Evolutionary conservation across 2,329 filamentous ascomycete genomes (phyloP).

Genomic region (Lecanicillium sp.): DNA sequence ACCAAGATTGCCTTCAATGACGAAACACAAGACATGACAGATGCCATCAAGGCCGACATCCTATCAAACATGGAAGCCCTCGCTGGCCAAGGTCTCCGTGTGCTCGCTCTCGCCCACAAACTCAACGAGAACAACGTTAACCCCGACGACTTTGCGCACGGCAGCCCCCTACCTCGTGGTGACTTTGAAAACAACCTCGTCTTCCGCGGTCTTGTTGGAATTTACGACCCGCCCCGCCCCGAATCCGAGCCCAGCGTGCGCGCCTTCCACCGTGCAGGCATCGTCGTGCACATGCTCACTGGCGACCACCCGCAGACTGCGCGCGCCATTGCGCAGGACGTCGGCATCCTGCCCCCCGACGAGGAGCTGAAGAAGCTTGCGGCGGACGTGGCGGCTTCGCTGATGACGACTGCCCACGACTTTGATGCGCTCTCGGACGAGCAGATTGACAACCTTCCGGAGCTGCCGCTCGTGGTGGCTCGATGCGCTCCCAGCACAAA

Average conservation of each 20-base stretch:
- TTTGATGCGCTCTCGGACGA: constrained; percentile 57
- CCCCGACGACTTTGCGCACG: constrained; percentile 21
- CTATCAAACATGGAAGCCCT: constrained; percentile 59
- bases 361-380: constrained; percentile 33
- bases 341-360: constrained; percentile 47
- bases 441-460: constrained; percentile 53
- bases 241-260: constrained; percentile 49
- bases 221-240: constrained; percentile 60
- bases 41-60: constrained; percentile 39
- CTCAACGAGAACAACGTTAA: constrained; percentile 7
- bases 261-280: constrained; percentile 50
- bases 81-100: constrained; percentile 56
- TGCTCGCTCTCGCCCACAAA: constrained; percentile 50
- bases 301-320: constrained; percentile 57
- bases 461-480: constrained; percentile 59
- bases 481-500: constrained; percentile 66
- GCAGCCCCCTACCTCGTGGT: constrained; percentile 12
- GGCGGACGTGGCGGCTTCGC: constrained; percentile 42
- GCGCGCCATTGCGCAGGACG: constrained; percentile 50
- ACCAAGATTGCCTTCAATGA: constrained; percentile 34
- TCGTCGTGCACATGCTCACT: constrained; percentile 58
- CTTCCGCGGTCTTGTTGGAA: constrained; percentile 58
- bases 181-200: constrained; percentile 45
- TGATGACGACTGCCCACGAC: constrained; percentile 56
- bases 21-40: constrained; percentile 22